phyloP scores from a whole-genome alignment of 192 early-diverging fungal species.

The Coemansia sp. region DNA sequence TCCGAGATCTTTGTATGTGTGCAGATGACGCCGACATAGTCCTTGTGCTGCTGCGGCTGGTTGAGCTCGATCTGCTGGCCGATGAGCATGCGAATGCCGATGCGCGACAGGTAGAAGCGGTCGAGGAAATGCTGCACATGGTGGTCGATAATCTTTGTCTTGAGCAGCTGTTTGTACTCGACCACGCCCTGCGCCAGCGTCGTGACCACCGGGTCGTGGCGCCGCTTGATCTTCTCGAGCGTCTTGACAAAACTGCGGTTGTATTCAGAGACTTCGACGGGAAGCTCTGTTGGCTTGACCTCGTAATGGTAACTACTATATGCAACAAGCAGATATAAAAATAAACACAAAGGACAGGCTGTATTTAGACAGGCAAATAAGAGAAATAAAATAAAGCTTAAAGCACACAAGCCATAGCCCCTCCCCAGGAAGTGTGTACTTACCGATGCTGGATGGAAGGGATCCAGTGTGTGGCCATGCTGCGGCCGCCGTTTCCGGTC shows the following conservation, averaged over 20 bases:
- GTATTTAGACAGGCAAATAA: neutral
- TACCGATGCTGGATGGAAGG: constrained; percentile 54
- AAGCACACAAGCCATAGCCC: neutral
- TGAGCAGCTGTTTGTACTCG: constrained; percentile 76
- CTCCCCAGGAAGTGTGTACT: constrained; percentile 13
- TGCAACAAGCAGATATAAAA: neutral
- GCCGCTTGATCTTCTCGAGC: constrained; percentile 88
- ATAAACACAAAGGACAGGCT: neutral
- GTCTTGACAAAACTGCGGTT: constrained; percentile 82
- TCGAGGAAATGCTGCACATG: constrained; percentile 89
- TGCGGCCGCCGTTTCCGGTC: constrained; percentile 5
- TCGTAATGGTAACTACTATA: constrained; percentile 56
- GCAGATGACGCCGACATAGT: constrained; percentile 93
- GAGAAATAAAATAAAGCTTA: neutral
- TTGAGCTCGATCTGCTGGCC: constrained; percentile 79
- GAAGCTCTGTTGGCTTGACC: constrained; percentile 55
- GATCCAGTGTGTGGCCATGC: constrained; percentile 46
- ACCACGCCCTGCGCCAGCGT: constrained; percentile 92
- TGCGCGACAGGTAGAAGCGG: constrained; percentile 95
- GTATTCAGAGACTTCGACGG: constrained; percentile 72
- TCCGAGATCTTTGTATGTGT: constrained; percentile 80
- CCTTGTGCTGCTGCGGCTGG: constrained; percentile 58
- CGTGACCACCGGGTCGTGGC: constrained; percentile 91
- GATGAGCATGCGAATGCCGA: constrained; percentile 98
- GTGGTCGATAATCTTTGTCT: constrained; percentile 58